Percentiles rank a stretch among this genome's conserved stretches.
These are phyloP conservation scores for Boechera divaricarpa DNA, from an alignment of 345 rosid genomes.

Conservation along the genomic window DNA sequence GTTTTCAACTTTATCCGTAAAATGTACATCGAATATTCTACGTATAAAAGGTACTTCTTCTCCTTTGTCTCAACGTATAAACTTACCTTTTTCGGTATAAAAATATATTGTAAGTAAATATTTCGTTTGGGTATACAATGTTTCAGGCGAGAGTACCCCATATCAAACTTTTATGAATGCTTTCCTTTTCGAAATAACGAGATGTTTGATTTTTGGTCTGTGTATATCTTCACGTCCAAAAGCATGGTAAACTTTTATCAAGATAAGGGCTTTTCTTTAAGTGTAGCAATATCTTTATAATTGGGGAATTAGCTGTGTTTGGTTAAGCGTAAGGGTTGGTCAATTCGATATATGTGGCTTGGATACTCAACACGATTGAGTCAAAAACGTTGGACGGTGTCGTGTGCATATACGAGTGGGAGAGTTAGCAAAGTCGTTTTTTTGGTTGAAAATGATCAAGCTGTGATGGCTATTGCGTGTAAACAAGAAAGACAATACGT, in stretches of 20 bases:
- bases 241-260: neutral
- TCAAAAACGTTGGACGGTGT: neutral
- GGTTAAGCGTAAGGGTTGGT: neutral
- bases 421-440: neutral
- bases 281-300: neutral
- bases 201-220: constrained; percentile 5
- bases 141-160: constrained; percentile 23
- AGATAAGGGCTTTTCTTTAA: neutral
- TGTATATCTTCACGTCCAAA: constrained; percentile 18
- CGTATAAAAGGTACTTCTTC: constrained; percentile 4
- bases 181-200: neutral
- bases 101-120: neutral
- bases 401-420: neutral
- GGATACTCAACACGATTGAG: neutral
- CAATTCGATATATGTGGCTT: constrained; percentile 1
- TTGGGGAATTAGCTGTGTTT: neutral
- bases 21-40: constrained; percentile 30
- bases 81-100: constrained; percentile 7
- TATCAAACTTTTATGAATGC: neutral
- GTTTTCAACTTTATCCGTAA: constrained; percentile 18
- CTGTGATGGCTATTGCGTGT: neutral
- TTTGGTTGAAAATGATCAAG: neutral
- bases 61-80: constrained; percentile 25
- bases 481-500: neutral
- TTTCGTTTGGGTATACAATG: constrained; percentile 16